Evolutionary conservation across 257 asterid genomes (phyloP), one percentile per base, ranked within the genome.

Genomic region (Solanum tacnaense): DNA sequence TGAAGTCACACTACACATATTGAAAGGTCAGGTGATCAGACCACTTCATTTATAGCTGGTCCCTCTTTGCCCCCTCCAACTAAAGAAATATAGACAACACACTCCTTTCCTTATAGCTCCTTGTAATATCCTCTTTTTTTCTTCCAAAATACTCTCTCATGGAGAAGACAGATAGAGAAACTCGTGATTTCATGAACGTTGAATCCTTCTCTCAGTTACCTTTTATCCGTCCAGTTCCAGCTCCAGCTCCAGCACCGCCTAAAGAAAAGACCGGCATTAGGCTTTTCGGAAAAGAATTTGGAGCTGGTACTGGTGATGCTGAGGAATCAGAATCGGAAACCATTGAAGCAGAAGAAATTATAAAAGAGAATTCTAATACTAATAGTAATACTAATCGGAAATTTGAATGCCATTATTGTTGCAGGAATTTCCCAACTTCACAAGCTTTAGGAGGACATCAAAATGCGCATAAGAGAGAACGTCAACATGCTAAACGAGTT

Each of bases 361-460:
- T 32, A 15, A 92, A 91, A 38, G 91, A 90, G 34, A 44, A 35
- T 56, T 56, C 65, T 1, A 84, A 81, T n/a, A 90, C 74, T n/a
- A 89, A 38, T 39, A 39, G 4, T 39, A 36, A 7, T 25, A 88
- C 49, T 2, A 92, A 91, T 81, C 29, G 98, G 39, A 94, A 92
- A 86, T 96, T 95, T 87, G 99, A 94, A 81, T 96, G 99, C 89
- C 98, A 96, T 72, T 96, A 94, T 89, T 96, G 98, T 87, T 92
- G 96, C 88, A 88, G 98, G 87, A 94, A 95, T 93, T 96, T 96
- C 92, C 98, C 98, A 0, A 96, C 99, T 13, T 95, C 99, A 5
- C 99, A 96, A 90, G 99, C 99, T 2, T 94, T 96, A 1, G 99
- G 99, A 23, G 99, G 99, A 52, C 99, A 96, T 29, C 99, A 96